A percentile compares a stretch with the other conserved stretches of the same genome.
Conservation (phyloP, 441 rosid genomes). For the Breynia disticha region DNA sequence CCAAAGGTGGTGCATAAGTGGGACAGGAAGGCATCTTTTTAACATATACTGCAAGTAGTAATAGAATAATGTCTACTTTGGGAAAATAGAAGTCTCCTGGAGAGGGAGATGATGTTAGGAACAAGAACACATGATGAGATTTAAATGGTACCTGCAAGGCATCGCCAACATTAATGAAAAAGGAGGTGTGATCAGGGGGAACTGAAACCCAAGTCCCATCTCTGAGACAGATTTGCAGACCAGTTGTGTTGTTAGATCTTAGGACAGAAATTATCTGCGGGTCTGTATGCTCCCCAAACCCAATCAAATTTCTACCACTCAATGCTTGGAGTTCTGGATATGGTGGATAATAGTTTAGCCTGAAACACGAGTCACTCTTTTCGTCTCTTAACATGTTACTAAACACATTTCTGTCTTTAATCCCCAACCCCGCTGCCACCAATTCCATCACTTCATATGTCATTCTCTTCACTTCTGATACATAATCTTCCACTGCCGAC, state of each 20-base stretch:
- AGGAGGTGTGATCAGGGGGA: slow-evolving; percentile 66
- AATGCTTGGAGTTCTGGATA: slow-evolving; percentile 20
- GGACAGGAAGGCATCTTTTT: neutral
- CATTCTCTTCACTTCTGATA: slow-evolving; percentile 41
- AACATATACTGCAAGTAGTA: neutral
- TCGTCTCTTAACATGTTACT: slow-evolving; percentile 53
- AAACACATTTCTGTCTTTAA: slow-evolving; percentile 37
- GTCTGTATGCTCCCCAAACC: slow-evolving; percentile 98
- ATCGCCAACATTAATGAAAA: slow-evolving; percentile 77
- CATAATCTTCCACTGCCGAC: slow-evolving; percentile 51
- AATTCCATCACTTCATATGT: slow-evolving; percentile 54
- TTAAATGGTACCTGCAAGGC: slow-evolving; percentile 47
- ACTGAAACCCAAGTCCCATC: slow-evolving; percentile 88
- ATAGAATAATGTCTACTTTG: neutral
- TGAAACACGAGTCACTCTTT: slow-evolving; percentile 58
- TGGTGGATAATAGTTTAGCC: slow-evolving; percentile 55
- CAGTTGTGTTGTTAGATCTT: slow-evolving; percentile 82
- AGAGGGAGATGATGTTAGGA: neutral
- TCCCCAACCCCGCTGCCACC: slow-evolving; percentile 59
- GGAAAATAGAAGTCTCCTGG: neutral
- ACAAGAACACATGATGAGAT: neutral
- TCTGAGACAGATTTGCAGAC: slow-evolving; percentile 59
- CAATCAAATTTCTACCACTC: slow-evolving; percentile 38
- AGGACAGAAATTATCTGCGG: slow-evolving; percentile 87
- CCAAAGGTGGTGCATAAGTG: neutral